These are phyloP conservation scores for Sparassis latifolia DNA, from an alignment of 1,284 basidiomycete species.

Conservation along the genomic window DNA sequence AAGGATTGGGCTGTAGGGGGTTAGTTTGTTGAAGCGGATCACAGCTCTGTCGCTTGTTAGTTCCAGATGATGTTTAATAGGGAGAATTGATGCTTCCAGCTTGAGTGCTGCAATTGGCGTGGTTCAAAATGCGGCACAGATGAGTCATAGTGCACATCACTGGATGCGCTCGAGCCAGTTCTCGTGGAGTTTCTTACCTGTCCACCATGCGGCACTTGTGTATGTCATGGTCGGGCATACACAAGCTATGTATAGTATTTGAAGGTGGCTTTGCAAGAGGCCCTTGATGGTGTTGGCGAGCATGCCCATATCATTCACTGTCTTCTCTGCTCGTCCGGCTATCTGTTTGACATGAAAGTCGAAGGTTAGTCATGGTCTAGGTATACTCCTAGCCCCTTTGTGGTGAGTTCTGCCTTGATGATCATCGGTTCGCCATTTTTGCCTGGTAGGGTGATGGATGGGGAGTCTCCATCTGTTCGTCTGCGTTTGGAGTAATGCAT, in stretches of 20 bases:
- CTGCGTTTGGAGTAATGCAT: constrained; percentile 1
- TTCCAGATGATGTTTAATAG: background rate
- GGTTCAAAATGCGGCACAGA: background rate
- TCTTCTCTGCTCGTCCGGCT: constrained; percentile 3
- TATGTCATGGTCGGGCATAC: constrained; percentile 5
- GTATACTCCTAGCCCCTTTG: constrained; percentile 8
- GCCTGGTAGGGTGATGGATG: constrained; percentile 1
- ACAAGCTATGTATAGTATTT: constrained; percentile 7
- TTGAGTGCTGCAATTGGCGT: background rate
- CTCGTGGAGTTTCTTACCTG: background rate
- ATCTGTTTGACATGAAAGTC: constrained; percentile 3
- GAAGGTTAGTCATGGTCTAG: constrained; percentile 7
- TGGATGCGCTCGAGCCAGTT: background rate
- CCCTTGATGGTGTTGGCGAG: constrained; percentile 9
- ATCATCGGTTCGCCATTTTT: background rate
- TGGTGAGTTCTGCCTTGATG: background rate
- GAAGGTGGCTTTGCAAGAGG: constrained; percentile 4
- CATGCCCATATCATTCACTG: constrained; percentile 1
- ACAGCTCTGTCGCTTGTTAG: background rate
- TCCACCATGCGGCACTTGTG: background rate
- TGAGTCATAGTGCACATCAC: background rate
- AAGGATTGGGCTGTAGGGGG: background rate
- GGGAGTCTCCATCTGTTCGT: background rate
- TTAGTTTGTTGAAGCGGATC: constrained; percentile 1
- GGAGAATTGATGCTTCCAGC: constrained; percentile 1